Evolutionary conservation across 1,139 yeast genomes (phyloP).

Genomic region (Kurtzmaniella natalensis): DNA sequence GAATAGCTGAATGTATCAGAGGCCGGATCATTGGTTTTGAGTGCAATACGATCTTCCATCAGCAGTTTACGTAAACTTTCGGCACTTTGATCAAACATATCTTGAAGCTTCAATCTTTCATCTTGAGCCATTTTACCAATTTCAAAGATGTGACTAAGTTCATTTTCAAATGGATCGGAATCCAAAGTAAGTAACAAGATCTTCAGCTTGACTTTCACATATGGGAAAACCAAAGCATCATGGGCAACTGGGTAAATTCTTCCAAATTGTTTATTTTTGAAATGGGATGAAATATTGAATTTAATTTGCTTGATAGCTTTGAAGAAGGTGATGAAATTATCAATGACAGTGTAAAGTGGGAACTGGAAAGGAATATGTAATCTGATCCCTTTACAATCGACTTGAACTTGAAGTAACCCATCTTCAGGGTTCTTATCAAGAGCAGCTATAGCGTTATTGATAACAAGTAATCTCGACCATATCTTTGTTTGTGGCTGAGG

Average conservation of each 20-base stretch:
- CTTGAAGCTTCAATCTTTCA: constrained; percentile 25
- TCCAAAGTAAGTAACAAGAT: constrained; percentile 36
- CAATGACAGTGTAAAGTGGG: constrained; percentile 61
- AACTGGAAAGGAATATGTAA: constrained; percentile 56
- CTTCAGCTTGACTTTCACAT: constrained; percentile 25
- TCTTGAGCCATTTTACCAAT: constrained; percentile 36
- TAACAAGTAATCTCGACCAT: constrained; percentile 39
- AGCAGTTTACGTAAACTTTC: constrained; percentile 9
- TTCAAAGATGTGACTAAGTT: constrained; percentile 34
- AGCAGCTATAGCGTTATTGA: constrained; percentile 33
- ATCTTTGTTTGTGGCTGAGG: constrained; percentile 50
- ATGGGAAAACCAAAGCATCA: constrained; percentile 27
- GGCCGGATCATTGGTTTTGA: background rate
- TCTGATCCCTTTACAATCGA: constrained; percentile 26
- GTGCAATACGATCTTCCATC: constrained; percentile 4
- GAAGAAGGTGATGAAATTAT: constrained; percentile 56
- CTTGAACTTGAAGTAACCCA: constrained; percentile 13
- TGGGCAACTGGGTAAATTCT: constrained; percentile 31
- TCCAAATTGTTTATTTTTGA: constrained; percentile 33
- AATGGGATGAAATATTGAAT: constrained; percentile 44
- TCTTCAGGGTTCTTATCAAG: constrained; percentile 18
- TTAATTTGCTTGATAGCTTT: constrained; percentile 57
- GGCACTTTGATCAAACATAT: constrained; percentile 27
- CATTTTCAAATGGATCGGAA: constrained; percentile 41
- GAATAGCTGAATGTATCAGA: constrained; percentile 8